phyloP scores from a whole-genome alignment of 2,329 filamentous ascomycete species.

The Alternaria dauci region DNA sequence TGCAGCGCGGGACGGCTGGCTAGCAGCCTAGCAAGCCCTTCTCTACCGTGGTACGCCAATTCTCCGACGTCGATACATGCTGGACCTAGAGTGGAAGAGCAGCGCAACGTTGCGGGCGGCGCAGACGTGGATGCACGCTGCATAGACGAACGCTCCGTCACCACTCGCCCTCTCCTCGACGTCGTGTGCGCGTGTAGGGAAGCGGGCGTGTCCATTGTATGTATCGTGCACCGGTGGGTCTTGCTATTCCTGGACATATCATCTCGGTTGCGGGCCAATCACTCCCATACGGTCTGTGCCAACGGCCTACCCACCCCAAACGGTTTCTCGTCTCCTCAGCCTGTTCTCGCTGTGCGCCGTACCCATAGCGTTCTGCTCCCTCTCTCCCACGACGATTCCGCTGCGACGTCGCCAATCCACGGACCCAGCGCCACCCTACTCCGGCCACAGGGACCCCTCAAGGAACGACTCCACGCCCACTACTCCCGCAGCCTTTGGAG shows the following conservation, averaged over 20 bases:
- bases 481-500: slow-evolving; percentile 17
- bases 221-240: slow-evolving; percentile 9
- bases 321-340: slow-evolving; percentile 9
- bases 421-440: slow-evolving; percentile 18
- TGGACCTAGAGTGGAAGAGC: background rate
- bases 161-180: background rate
- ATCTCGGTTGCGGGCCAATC: slow-evolving; percentile 31
- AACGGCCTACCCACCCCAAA: slow-evolving; percentile 9
- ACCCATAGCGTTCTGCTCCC: slow-evolving; percentile 19
- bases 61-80: background rate
- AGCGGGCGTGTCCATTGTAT: background rate
- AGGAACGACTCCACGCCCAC: slow-evolving; percentile 1
- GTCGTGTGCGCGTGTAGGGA: background rate
- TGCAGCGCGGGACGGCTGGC: slow-evolving; percentile 12
- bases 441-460: slow-evolving; percentile 15
- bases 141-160: slow-evolving; percentile 8
- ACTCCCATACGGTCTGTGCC: background rate
- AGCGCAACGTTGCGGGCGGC: background rate
- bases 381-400: slow-evolving; percentile 37
- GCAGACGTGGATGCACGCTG: background rate
- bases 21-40: slow-evolving; percentile 6
- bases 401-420: slow-evolving; percentile 43
- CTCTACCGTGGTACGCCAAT: slow-evolving; percentile 8
- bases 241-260: slow-evolving; percentile 19
- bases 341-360: slow-evolving; percentile 12